These are phyloP conservation scores for Pseudohyphozyma bogoriensis DNA, from an alignment of 768 basidiomycete genomes.

Conservation along the genomic window DNA sequence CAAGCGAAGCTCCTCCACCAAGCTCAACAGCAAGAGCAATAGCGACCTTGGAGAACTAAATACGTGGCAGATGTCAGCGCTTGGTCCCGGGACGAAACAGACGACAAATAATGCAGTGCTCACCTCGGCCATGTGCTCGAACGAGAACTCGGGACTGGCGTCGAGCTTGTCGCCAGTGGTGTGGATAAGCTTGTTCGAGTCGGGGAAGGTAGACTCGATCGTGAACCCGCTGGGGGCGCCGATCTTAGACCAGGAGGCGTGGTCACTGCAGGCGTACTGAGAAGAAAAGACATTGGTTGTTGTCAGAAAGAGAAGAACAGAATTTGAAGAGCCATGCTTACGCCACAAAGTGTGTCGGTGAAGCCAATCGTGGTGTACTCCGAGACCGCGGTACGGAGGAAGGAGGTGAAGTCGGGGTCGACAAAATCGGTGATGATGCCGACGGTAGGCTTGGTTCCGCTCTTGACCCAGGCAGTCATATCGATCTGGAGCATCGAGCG, in stretches of 20 bases:
- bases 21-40: conserved; percentile 34
- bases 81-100: too few species aligned
- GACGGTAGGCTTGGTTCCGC: conserved; percentile 31
- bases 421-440: conserved; percentile 34
- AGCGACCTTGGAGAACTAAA: conserved; percentile 30
- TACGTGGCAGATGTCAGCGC: not conserved
- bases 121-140: conserved; percentile 33
- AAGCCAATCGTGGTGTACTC: conserved; percentile 11
- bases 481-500: conserved; percentile 27
- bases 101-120: not conserved
- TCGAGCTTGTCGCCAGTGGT: conserved; percentile 28
- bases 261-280: conserved; percentile 3
- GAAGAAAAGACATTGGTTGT: too few species aligned
- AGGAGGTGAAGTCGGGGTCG: conserved; percentile 26
- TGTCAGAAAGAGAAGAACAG: too few species aligned
- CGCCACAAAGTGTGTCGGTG: too few species aligned
- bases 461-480: conserved; percentile 39
- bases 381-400: conserved; percentile 22
- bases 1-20: conserved; percentile 13
- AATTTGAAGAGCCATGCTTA: conserved; percentile 19
- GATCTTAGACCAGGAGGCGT: conserved; percentile 27
- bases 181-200: conserved; percentile 21
- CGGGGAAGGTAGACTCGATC: conserved; percentile 24
- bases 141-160: conserved; percentile 31
- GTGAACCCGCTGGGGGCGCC: conserved; percentile 28